These are phyloP conservation scores for Acacia pycnantha DNA, from an alignment of 331 rosid species.

Conservation along the genomic window DNA sequence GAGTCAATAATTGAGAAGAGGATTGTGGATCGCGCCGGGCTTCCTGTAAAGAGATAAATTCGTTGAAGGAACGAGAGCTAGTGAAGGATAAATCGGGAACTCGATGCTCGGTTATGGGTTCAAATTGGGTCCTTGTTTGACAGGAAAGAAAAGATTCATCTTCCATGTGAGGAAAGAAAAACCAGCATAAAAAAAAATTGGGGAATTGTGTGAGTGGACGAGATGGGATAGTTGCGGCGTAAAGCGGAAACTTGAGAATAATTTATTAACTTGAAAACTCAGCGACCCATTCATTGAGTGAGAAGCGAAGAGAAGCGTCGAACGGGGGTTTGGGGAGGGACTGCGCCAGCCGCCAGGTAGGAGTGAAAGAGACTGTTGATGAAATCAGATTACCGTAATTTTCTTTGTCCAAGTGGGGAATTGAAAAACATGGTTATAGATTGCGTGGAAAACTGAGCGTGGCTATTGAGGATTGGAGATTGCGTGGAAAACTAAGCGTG, in stretches of 20 bases:
- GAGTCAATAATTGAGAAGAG: conserved; percentile 4
- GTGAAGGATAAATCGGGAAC: conserved; percentile 29
- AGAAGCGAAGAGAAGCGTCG: background rate
- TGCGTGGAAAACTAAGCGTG: background rate
- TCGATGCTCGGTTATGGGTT: conserved; percentile 13
- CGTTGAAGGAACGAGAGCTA: conserved; percentile 33
- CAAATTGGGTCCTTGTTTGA: conserved; percentile 39
- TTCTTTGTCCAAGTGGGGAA: background rate
- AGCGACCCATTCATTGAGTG: background rate
- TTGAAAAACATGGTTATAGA: background rate
- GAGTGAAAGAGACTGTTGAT: background rate
- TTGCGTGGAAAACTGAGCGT: background rate
- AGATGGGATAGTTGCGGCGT: background rate
- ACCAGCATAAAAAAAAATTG: background rate
- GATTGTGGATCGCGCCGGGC: conserved; percentile 29
- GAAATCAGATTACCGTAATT: background rate
- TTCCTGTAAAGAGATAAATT: conserved; percentile 25
- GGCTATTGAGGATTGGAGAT: background rate
- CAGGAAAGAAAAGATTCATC: conserved; percentile 49
- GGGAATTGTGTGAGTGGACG: conserved; percentile 7
- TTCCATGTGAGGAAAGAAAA: conserved; percentile 25
- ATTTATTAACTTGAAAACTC: background rate
- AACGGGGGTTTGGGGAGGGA: background rate
- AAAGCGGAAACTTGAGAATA: background rate
- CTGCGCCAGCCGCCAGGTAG: background rate